These are phyloP conservation scores for Arthrobotrys megalospora DNA, from an alignment of 2,329 filamentous ascomycete species.

Conservation along the genomic window DNA sequence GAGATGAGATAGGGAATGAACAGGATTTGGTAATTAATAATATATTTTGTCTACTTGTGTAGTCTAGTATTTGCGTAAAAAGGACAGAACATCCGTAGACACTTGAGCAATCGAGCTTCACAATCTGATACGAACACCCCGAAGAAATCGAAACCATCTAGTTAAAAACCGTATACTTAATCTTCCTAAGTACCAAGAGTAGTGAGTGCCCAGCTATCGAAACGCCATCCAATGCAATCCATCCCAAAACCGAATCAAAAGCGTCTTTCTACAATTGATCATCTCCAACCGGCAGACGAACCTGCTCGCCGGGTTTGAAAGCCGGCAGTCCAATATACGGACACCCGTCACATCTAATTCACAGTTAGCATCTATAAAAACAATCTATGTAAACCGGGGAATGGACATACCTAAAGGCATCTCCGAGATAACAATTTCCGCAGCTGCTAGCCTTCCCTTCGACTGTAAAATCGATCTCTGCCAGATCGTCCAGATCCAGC, in stretches of 20 bases:
- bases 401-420: conserved; percentile 75
- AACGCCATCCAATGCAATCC: conserved; percentile 38
- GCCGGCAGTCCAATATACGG: conserved; percentile 93
- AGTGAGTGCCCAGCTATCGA: conserved; percentile 11
- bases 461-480: conserved; percentile 96
- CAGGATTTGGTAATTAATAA: too few relatives aligned
- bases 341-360: conserved; percentile 73
- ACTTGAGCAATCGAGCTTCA: background rate
- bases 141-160: conserved; percentile 13
- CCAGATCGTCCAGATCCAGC: conserved; percentile 82
- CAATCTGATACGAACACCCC: conserved; percentile 12
- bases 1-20: too few relatives aligned
- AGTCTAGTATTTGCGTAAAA: too few relatives aligned
- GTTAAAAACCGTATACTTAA: background rate
- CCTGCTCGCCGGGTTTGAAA: conserved; percentile 97
- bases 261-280: conserved; percentile 78
- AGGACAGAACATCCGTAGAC: too few relatives aligned
- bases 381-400: background rate
- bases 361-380: conserved; percentile 1
- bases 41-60: too few relatives aligned
- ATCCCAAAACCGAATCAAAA: conserved; percentile 21
- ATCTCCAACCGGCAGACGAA: conserved; percentile 86
- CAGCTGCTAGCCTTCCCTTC: conserved; percentile 96
- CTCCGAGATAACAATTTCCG: conserved; percentile 92
- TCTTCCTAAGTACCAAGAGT: conserved; percentile 1